Percentiles rank a stretch among this genome's conserved stretches.
These are phyloP conservation scores for Coemansia sp. DNA, from an alignment of 192 early-diverging fungal species.

Conservation along the genomic window DNA sequence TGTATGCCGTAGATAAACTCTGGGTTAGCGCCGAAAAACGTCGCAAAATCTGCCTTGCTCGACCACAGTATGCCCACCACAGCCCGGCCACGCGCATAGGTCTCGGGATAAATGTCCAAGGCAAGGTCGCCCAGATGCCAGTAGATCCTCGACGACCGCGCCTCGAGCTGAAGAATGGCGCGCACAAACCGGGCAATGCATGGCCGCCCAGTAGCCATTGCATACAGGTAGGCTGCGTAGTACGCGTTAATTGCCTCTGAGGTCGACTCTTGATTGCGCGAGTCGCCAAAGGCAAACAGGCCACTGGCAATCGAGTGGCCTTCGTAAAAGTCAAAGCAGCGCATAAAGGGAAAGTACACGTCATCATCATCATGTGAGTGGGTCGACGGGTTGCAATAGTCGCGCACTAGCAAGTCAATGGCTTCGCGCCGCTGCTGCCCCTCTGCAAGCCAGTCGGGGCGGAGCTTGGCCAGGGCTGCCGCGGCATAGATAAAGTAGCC, in stretches of 20 bases:
- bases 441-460: constrained; percentile 29
- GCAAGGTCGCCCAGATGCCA: constrained; percentile 55
- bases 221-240: constrained; percentile 55
- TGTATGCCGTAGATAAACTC: constrained; percentile 61
- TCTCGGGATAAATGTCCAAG: constrained; percentile 25
- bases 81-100: constrained; percentile 30
- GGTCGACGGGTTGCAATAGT: constrained; percentile 50
- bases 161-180: constrained; percentile 52
- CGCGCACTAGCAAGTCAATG: constrained; percentile 42
- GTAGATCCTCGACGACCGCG: constrained; percentile 44
- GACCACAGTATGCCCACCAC: constrained; percentile 59
- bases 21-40: constrained; percentile 49
- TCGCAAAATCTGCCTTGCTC: constrained; percentile 50
- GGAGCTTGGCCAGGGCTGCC: constrained; percentile 45
- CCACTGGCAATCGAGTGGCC: constrained; percentile 66
- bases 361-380: too few relatives aligned
- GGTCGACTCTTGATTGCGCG: constrained; percentile 60
- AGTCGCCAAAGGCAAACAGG: constrained; percentile 51
- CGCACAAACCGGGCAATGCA: constrained; percentile 31
- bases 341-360: constrained; percentile 53
- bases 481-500: constrained; percentile 61
- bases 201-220: constrained; percentile 24
- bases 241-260: constrained; percentile 61
- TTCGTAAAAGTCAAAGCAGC: constrained; percentile 63
- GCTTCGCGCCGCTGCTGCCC: background rate